Conservation (phyloP, 805 yeast species). For the Saccharomyces jurei region DNA sequence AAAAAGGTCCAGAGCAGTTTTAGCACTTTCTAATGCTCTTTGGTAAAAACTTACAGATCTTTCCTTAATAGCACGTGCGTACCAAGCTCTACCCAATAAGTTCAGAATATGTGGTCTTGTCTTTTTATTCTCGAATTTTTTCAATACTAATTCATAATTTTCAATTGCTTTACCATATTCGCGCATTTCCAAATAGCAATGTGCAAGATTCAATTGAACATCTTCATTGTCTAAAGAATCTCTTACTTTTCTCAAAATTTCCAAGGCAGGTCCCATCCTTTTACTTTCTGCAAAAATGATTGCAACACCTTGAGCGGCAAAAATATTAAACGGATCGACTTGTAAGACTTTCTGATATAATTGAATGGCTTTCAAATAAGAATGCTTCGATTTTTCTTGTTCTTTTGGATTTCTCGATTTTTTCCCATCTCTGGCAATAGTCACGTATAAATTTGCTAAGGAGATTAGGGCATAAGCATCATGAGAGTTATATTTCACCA, state of each 20-base stretch:
- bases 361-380: conserved; percentile 86
- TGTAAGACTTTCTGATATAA: conserved; percentile 81
- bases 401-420: conserved; percentile 31
- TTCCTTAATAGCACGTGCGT: conserved; percentile 63
- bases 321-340: conserved; percentile 76
- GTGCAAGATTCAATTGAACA: conserved; percentile 79
- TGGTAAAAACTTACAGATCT: conserved; percentile 52
- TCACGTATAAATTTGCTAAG: conserved; percentile 77
- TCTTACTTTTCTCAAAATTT: conserved; percentile 77
- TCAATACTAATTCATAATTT: conserved; percentile 72
- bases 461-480: conserved; percentile 86
- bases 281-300: conserved; percentile 83
- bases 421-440: conserved; percentile 71
- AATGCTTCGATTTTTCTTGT: conserved; percentile 52
- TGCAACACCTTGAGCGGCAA: conserved; percentile 97
- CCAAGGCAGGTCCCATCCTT: conserved; percentile 67
- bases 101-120: conserved; percentile 61
- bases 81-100: conserved; percentile 84
- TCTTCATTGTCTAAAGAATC: conserved; percentile 83
- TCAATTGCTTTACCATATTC: conserved; percentile 85
- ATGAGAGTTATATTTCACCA: conserved; percentile 74
- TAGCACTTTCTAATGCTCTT: conserved; percentile 55
- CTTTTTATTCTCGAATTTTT: conserved; percentile 49
- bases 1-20: conserved; percentile 41
- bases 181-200: conserved; percentile 72